A percentile compares a stretch with the other conserved stretches of the same genome.
Conservation (phyloP, 2,329 filamentous ascomycete species). For the Fusarium torreyae region DNA sequence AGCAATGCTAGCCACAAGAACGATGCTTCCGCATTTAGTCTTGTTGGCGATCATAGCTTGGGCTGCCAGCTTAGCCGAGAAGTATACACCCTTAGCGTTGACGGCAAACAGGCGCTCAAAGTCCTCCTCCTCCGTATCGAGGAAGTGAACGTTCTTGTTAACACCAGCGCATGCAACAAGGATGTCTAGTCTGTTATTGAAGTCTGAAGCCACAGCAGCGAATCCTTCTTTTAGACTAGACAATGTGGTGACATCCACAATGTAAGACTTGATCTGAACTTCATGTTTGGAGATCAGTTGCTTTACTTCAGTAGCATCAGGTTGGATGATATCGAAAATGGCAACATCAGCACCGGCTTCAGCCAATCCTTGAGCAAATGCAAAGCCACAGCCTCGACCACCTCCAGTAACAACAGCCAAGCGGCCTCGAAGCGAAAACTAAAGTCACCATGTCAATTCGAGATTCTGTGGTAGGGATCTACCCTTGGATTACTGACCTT, state of each 20-base stretch:
- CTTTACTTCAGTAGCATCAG: conserved; percentile 64
- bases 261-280: conserved; percentile 62
- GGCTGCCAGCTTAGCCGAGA: conserved; percentile 67
- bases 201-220: conserved; percentile 60
- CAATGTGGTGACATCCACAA: conserved; percentile 65
- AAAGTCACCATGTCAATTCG: background rate
- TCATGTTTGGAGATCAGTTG: conserved; percentile 59
- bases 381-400: conserved; percentile 73
- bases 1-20: conserved; percentile 68
- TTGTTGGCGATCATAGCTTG: conserved; percentile 66
- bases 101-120: conserved; percentile 75
- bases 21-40: conserved; percentile 66
- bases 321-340: conserved; percentile 71
- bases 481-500: background rate
- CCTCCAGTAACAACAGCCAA: conserved; percentile 64
- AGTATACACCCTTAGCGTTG: conserved; percentile 76
- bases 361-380: conserved; percentile 70
- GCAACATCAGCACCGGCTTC: conserved; percentile 70
- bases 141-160: conserved; percentile 72
- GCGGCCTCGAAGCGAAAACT: conserved; percentile 65
- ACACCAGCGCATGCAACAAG: conserved; percentile 72
- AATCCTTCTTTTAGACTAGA: conserved; percentile 66
- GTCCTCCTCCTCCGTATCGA: conserved; percentile 72
- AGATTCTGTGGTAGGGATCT: background rate
- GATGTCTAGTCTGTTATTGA: conserved; percentile 67